phyloP scores from a whole-genome alignment of 306 rosid genomes.

The Vigna mungo region DNA sequence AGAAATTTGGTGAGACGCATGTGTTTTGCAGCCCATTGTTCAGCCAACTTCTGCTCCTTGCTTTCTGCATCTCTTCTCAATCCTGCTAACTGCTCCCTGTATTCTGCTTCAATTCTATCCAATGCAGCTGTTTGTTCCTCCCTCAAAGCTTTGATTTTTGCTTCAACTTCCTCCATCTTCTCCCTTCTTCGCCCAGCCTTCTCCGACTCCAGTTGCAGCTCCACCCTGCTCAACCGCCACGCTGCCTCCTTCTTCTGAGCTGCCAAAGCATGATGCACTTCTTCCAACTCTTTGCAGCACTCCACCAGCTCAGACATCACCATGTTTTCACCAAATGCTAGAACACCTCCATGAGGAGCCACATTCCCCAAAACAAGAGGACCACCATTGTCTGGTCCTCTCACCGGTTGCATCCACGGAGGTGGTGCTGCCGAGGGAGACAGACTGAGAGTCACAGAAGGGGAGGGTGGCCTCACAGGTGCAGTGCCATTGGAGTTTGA shows the following conservation, averaged over 20 bases:
- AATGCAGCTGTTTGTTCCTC: constrained; percentile 76
- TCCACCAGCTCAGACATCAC: constrained; percentile 74
- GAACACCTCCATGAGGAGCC: constrained; percentile 61
- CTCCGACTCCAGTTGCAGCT: constrained; percentile 92
- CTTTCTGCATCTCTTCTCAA: constrained; percentile 87
- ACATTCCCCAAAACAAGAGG: constrained; percentile 62
- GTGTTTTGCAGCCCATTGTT: constrained; percentile 93
- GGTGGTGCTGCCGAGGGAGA: constrained; percentile 80
- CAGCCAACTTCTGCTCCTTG: constrained; percentile 94
- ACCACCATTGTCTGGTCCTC: constrained; percentile 63
- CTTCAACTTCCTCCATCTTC: constrained; percentile 84
- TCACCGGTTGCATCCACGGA: constrained; percentile 79
- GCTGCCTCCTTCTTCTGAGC: constrained; percentile 87
- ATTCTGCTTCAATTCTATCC: constrained; percentile 88
- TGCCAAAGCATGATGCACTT: constrained; percentile 82
- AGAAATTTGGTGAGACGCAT: constrained; percentile 73
- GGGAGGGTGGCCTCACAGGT: constrained; percentile 71
- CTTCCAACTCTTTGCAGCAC: constrained; percentile 91
- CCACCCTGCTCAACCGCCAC: constrained; percentile 90
- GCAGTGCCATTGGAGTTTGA: constrained; percentile 64
- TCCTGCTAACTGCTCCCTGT: constrained; percentile 80
- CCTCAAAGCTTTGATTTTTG: constrained; percentile 82
- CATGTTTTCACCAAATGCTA: constrained; percentile 63
- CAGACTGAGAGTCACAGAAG: constrained; percentile 86
- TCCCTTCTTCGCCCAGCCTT: constrained; percentile 76